Base-by-base conservation (phyloP, 805 yeast species). In the Kregervanrija fluxuum region DNA sequence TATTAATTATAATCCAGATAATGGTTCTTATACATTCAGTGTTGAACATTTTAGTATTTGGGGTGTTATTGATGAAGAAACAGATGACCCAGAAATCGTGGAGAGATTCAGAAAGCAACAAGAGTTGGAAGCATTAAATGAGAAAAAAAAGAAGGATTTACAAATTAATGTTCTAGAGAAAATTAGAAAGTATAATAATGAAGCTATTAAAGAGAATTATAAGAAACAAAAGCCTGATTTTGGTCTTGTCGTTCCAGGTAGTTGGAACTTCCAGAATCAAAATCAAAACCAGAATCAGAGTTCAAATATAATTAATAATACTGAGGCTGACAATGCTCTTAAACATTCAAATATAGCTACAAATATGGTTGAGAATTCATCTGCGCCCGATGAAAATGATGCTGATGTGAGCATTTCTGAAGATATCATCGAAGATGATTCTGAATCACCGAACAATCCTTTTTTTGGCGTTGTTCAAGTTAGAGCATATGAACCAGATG, bases 1-100 rank as follows among this genome's bases (percentile, higher is more conserved):
- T 58, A 69, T 90, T 11, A 82, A 89, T 4, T 89, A 82, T 57
- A 89, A 85, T 54, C 88, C 89, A 3, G 70, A 80, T 30, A 75
- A 78, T 5, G 86, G 87, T 33, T 64, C 75, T 4, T 89, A 90
- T 88, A 79, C 82, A 1, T 89, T 87, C 64, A 76, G 71, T 53
- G 96, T 90, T 8, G 80, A 84, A 53, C 99, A 93, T 67, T 93
- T 93, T 57, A 88, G 96, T 67, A 77, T 85, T 5, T 93, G 97
- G 96, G 98, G 98, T 6, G 65, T 93, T 34, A 73, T 82, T 13
- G 85, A 80, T 51, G 87, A 82, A 22, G 80, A 69, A 11, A 75
- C 74, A 34, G 70, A 77, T 36, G 88, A 79, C 50, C 71, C 68
- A 10, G 74, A 72, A 22, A 63, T 71, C 16, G 59, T 59, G 42